phyloP scores from a whole-genome alignment of 805 yeast species.

The Yamadazyma paraphyllophila region DNA sequence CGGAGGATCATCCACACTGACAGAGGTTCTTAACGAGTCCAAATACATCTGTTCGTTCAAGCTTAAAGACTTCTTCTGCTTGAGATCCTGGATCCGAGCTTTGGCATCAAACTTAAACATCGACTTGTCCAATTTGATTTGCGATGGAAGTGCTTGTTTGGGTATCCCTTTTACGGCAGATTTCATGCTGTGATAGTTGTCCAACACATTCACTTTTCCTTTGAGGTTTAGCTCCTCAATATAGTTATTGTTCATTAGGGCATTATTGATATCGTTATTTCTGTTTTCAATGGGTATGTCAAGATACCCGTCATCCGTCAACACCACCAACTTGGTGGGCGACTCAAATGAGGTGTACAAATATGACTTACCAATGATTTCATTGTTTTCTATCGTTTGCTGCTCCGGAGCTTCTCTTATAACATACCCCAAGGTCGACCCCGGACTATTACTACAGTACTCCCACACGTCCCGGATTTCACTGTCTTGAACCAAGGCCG shows the following conservation, averaged over 20 bases:
- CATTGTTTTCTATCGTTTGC: constrained; percentile 26
- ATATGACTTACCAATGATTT: constrained; percentile 27
- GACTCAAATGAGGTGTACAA: constrained; percentile 26
- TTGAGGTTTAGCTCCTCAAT: constrained; percentile 1
- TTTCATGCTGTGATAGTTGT: constrained; percentile 1
- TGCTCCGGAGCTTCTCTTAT: constrained; percentile 21
- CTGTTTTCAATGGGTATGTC: constrained; percentile 20
- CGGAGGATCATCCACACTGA: constrained; percentile 18
- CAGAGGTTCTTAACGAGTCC: constrained; percentile 18
- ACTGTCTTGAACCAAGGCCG: constrained; percentile 16
- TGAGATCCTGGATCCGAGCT: constrained; percentile 16
- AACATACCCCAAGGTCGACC: constrained; percentile 40
- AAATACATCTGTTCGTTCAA: constrained; percentile 20
- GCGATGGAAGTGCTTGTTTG: not conserved
- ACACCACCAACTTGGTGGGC: constrained; percentile 30
- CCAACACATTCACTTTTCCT: constrained; percentile 1
- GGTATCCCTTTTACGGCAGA: not conserved
- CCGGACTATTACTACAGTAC: constrained; percentile 23
- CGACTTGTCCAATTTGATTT: constrained; percentile 8
- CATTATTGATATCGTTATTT: constrained; percentile 26
- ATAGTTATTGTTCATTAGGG: constrained; percentile 8
- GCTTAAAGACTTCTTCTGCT: constrained; percentile 9
- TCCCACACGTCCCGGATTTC: constrained; percentile 8
- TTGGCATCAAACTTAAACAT: constrained; percentile 25
- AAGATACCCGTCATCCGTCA: constrained; percentile 24